Conservation (phyloP, 805 yeast genomes). For the Nakazawaea ishiwadae region DNA sequence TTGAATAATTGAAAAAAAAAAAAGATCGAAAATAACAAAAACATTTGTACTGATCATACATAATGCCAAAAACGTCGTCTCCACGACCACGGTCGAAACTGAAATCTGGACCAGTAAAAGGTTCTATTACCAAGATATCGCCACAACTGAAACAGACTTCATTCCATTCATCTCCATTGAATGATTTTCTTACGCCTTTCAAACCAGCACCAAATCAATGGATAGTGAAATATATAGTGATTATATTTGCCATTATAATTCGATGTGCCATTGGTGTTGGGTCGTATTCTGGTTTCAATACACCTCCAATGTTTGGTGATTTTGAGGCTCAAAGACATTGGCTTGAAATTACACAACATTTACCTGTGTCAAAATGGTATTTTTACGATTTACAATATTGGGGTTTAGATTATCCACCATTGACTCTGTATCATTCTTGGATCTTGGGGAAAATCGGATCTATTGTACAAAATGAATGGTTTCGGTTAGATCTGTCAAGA, state of each 20-base stretch:
- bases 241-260: slow-evolving; percentile 68
- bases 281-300: slow-evolving; percentile 67
- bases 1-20: too few relatives aligned
- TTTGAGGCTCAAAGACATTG: slow-evolving; percentile 98
- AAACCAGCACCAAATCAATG: slow-evolving; percentile 83
- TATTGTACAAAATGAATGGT: slow-evolving; percentile 66
- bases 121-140: background rate
- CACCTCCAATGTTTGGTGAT: slow-evolving; percentile 87
- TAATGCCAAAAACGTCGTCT: too few relatives aligned
- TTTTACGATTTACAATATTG: slow-evolving; percentile 85
- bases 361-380: slow-evolving; percentile 81
- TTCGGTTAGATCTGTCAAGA: slow-evolving; percentile 64
- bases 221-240: slow-evolving; percentile 77
- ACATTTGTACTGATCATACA: too few relatives aligned
- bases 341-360: slow-evolving; percentile 83
- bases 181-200: slow-evolving; percentile 75
- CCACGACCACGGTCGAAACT: too few relatives aligned
- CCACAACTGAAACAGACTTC: slow-evolving; percentile 11
- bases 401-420: slow-evolving; percentile 97
- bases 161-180: slow-evolving; percentile 60
- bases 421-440: slow-evolving; percentile 92
- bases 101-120: background rate
- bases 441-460: slow-evolving; percentile 70
- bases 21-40: too few relatives aligned
- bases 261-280: slow-evolving; percentile 89